Base-by-base conservation (phyloP, 2,329 filamentous ascomycete genomes). In the Paramyrothecium sp. region DNA sequence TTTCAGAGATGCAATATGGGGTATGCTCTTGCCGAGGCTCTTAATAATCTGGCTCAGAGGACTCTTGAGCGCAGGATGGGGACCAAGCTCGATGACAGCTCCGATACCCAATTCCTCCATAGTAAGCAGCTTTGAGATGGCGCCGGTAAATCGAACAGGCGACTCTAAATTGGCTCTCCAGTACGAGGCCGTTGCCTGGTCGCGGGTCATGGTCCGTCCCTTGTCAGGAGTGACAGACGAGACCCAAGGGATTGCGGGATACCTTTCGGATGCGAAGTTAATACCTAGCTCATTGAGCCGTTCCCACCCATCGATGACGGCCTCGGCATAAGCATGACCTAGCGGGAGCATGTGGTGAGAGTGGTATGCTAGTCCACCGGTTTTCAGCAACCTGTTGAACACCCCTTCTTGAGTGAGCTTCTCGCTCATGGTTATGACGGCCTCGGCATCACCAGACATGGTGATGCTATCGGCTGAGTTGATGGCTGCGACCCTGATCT, bases 241-340 rank as follows among this genome's bases (percentile, higher is more conserved):
- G 10, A 38, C 17, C 44, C 44, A 55, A 5, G 41, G 46, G 17
- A 51, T 26, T 11, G 33, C 4, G 26, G 51, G 12, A 22, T 53
- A 53, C 19, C 34, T 19, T 8, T 50, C 19, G 3, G 19, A 21
- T 50, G 47, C 7, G 17, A 22, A 50, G 8, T 21, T 22, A 50
- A 19, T 17, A n/a, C 38, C 38, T 3, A 50, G 19, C 22, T 50
- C 3, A 4, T 44, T 20, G 20, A 23, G 7, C 4, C 26, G 23
- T 20, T n/a, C n/a, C n/a, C n/a, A n/a, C n/a, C n/a, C n/a, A n/a
- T 47, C 44, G 21, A n/a, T 30, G 13, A 51, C 59, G 19, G 33
- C 19, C n/a, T n/a, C n/a, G n/a, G n/a, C 3, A 56, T 41, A 13
- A 44, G 8, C 68, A 70, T 70, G 50, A n/a, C n/a, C n/a, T n/a